phyloP scores from a whole-genome alignment of 1,284 basidiomycete species.

The Thecaphora frezii region DNA sequence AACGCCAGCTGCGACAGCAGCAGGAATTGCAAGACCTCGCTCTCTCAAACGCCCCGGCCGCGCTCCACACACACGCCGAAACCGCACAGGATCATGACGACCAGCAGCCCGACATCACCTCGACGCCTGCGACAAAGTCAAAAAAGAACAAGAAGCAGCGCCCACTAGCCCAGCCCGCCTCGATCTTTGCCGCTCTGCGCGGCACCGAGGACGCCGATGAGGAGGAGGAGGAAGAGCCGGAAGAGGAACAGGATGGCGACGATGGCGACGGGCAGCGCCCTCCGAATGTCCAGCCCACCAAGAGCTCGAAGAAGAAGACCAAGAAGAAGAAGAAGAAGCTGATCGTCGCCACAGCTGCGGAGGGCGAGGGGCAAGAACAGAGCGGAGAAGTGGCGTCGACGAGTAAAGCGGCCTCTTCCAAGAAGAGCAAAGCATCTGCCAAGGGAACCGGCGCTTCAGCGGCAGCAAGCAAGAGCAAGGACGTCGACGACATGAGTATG shows the following conservation, averaged over 20 bases:
- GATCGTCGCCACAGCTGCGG: neutral
- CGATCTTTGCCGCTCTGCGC: slow-evolving; percentile 41
- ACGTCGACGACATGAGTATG: slow-evolving; percentile 53
- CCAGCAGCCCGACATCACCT: neutral
- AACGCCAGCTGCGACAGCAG: slow-evolving; percentile 49
- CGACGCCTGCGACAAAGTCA: neutral
- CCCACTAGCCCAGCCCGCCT: slow-evolving; percentile 9
- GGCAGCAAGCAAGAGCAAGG: slow-evolving; percentile 7
- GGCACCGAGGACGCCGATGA: slow-evolving; percentile 13
- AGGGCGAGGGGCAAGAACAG: neutral
- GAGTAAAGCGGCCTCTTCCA: slow-evolving; percentile 5
- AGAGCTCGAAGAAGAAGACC: slow-evolving; percentile 49
- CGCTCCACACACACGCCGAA: slow-evolving; percentile 1
- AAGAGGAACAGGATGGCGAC: slow-evolving; percentile 10
- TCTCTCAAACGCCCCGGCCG: slow-evolving; percentile 1
- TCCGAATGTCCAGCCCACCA: slow-evolving; percentile 11
- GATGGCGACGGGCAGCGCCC: slow-evolving; percentile 20
- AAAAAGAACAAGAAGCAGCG: neutral
- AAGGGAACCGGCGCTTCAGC: slow-evolving; percentile 3
- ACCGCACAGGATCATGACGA: too few species aligned
- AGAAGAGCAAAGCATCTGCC: too few species aligned
- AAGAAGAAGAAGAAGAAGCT: slow-evolving; percentile 47
- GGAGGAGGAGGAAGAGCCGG: slow-evolving; percentile 21
- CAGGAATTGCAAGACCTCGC: slow-evolving; percentile 49
- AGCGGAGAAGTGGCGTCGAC: neutral